A percentile compares a stretch with the other conserved stretches of the same genome.
Evolutionary conservation across 495 filamentous ascomycete species (phyloP).

Genomic region (Penicillium herquei): DNA sequence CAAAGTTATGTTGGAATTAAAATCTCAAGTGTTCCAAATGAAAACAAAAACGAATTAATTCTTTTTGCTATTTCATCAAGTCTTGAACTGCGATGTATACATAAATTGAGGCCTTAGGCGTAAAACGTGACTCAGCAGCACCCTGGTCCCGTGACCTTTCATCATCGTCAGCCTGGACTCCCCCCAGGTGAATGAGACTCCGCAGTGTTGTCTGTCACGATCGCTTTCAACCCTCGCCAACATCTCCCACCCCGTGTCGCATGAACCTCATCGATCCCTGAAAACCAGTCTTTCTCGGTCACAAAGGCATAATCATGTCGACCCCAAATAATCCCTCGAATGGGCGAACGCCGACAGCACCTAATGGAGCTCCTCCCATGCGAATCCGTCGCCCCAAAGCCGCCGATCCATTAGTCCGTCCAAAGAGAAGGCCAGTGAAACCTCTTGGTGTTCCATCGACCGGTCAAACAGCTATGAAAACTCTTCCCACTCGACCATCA

Average conservation of each 20-base stretch:
- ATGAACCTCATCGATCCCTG: not conserved
- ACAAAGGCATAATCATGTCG: conserved; percentile 25
- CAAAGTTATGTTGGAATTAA: too few species aligned
- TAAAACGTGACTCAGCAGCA: not conserved
- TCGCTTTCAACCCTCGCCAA: not conserved
- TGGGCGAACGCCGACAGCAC: conserved; percentile 27
- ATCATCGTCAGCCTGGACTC: not conserved
- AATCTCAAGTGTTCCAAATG: too few species aligned
- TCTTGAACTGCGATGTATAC: too few species aligned
- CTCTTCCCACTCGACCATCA: conserved; percentile 26
- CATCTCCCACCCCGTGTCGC: not conserved
- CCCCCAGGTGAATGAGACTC: not conserved
- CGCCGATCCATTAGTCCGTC: conserved; percentile 67
- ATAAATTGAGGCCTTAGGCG: not conserved
- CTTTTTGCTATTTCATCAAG: too few species aligned
- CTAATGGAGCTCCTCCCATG: conserved; percentile 38
- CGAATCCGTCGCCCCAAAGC: conserved; percentile 48
- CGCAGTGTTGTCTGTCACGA: not conserved
- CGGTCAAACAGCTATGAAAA: conserved; percentile 18
- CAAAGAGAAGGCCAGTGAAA: conserved; percentile 51
- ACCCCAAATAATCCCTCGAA: conserved; percentile 34
- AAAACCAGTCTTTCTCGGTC: not conserved
- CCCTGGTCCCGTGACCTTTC: not conserved
- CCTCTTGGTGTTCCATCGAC: conserved; percentile 25
- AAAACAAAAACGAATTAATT: too few species aligned